Percentiles rank a stretch among this genome's conserved stretches.
These are phyloP conservation scores for Begonia peltatifolia DNA, from an alignment of 306 rosid species.

Conservation along the genomic window DNA sequence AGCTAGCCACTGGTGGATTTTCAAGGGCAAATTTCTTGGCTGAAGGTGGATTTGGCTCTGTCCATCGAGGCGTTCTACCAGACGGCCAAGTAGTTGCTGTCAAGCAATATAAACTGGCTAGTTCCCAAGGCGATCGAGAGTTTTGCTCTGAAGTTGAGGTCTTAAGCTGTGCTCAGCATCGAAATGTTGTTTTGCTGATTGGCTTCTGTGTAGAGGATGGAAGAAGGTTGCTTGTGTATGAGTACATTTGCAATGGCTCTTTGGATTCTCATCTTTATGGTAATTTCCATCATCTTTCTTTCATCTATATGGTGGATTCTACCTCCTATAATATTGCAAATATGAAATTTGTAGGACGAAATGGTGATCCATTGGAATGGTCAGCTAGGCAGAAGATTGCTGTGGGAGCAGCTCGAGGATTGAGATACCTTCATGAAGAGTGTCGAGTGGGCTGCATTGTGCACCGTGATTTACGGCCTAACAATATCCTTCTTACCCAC, in stretches of 20 bases:
- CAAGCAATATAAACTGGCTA: constrained; percentile 79
- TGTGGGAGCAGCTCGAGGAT: constrained; percentile 93
- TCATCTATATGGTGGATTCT: background rate
- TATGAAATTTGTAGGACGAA: constrained; percentile 37
- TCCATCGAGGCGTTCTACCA: constrained; percentile 62
- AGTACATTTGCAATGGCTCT: constrained; percentile 85
- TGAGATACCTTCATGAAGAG: constrained; percentile 98
- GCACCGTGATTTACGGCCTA: constrained; percentile 93
- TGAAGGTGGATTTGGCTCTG: constrained; percentile 97
- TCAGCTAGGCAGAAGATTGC: constrained; percentile 67
- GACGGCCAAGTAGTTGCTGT: constrained; percentile 82
- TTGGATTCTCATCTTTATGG: constrained; percentile 84
- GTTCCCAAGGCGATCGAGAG: constrained; percentile 88
- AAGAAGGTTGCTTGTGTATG: constrained; percentile 83
- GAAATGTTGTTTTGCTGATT: constrained; percentile 83
- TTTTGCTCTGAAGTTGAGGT: constrained; percentile 97
- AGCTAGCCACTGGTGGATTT: constrained; percentile 77
- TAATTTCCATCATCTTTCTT: constrained; percentile 13
- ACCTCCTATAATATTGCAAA: background rate
- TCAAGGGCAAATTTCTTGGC: constrained; percentile 81
- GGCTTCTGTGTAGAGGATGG: constrained; percentile 90
- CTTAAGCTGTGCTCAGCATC: constrained; percentile 95
- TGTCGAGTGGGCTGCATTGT: constrained; percentile 99
- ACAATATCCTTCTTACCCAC: constrained; percentile 93
- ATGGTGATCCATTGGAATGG: constrained; percentile 47